A percentile compares a stretch with the other conserved stretches of the same genome.
Conservation (phyloP, 192 early-diverging fungal species). For the Rhizophagus clarus region DNA sequence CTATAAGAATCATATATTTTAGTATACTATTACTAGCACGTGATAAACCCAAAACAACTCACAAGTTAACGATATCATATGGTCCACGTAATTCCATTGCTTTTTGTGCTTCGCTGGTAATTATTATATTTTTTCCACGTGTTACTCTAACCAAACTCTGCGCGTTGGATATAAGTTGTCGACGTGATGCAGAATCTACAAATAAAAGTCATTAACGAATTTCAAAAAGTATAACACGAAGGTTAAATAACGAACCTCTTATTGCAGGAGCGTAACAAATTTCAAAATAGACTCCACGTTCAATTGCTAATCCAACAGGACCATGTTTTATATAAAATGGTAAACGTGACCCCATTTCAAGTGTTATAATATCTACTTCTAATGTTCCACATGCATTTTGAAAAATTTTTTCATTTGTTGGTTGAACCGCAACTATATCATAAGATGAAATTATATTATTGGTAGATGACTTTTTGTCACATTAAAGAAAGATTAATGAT, state of each 20-base stretch:
- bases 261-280: constrained; percentile 69
- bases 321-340: constrained; percentile 69
- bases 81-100: constrained; percentile 75
- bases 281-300: constrained; percentile 81
- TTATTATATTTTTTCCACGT: constrained; percentile 76
- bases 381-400: constrained; percentile 64
- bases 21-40: neutral
- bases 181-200: constrained; percentile 60
- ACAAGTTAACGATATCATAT: constrained; percentile 82
- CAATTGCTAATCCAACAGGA: constrained; percentile 67
- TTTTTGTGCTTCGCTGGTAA: constrained; percentile 67
- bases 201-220: neutral
- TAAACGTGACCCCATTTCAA: constrained; percentile 68
- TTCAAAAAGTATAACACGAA: neutral
- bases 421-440: constrained; percentile 77
- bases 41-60: constrained; percentile 29
- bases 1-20: constrained; percentile 33
- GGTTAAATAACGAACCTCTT: constrained; percentile 48
- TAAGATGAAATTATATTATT: constrained; percentile 43
- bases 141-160: constrained; percentile 66
- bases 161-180: constrained; percentile 69
- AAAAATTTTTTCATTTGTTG: constrained; percentile 72
- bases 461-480: constrained; percentile 37
- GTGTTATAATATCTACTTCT: constrained; percentile 82
- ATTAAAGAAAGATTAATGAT: neutral